Evolutionary conservation across 2,329 filamentous ascomycete species (phyloP), one percentile per base, ranked within the genome.

Genomic region (Cercospora sesami): DNA sequence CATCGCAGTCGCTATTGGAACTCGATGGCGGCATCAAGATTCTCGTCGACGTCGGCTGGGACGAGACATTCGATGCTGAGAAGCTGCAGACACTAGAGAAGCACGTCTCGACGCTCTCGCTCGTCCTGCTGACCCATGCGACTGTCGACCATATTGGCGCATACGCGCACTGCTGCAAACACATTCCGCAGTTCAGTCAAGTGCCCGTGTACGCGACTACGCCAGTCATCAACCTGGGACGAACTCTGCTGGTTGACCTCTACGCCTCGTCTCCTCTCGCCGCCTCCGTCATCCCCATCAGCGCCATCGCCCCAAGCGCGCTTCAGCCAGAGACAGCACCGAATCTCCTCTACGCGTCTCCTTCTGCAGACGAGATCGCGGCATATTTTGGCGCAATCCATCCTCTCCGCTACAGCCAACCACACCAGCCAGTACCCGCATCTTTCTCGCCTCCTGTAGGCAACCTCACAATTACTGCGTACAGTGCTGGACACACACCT

Each of bases 11-110:
- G n/a, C 87, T 99, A 39, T 84, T 99, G 59, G 94, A 98, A 83
- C 90, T 99, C 65, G 95, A 99, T 82, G 94, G 94, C 72, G 95
- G 94, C 68, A 91, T 99, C 81, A 98, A 98, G 80, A 89, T 99
- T 63, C 86, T 99, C 64, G 88, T 99, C 42, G 94, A 97, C 78
- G 90, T 97, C 55, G 95, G 95, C 68, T 99, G 95, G 95, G 94
- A 98, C 78, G 93, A 96, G 78, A 87, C 87, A 2, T 98, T 99
- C 78, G 91, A 96, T 77, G 87, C 88, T 33, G 86, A 87, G 70
- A 91, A 92, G 83, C 87, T 99, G 63, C 89, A 89, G 75, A 92
- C 95, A 81, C 87, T 99, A 69, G 94, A 98, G 81, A 95, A 93
- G 91, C 96, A 86, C 83, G 88, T 96, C 9, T 92, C 94, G 23